Evolutionary conservation across 768 basidiomycete species (phyloP), one percentile per base, ranked within the genome.

Genomic region (Mrakia hoshinonis): DNA sequence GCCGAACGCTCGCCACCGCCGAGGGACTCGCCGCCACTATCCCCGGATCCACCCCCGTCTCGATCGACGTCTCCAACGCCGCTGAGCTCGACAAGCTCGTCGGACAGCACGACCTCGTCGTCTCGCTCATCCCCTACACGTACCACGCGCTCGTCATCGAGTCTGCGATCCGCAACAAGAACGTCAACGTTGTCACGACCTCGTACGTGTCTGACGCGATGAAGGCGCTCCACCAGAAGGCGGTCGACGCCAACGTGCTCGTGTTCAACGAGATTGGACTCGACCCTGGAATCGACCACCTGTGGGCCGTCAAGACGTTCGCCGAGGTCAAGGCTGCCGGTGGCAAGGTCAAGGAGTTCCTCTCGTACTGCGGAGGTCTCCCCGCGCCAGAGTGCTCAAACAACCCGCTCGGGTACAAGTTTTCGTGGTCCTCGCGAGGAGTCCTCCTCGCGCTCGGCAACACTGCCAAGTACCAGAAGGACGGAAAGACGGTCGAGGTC

Each of bases 321-420:
- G 85, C 86, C 65, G 95, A 97, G 79, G 91, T 97, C 4, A 93
- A 99, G 79, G 88, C 85, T 55, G 89, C 89, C 77, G 94, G 95
- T 48, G 96, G 95, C 64, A 97, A 96, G 87, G 90, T 95, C 81
- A 93, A 90, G 78, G 82, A 89, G 75, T 98, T 98, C 85, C 81
- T 89, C 68, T 93, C 91, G 0, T 96, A 92, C 85, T 98, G 95
- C 74, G 93, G 94, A 78, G 95, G 95, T 71, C 89, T 97, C 61
- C 93, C 94, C 61, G 91, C 93, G 0, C 91, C 92, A 9, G 88
- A 91, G 76, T 89, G 89, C 77, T 86, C 92, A 4, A 87, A 87
- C 77, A 99, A 98, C 82, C 93, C 96, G 2, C 88, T 98, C 69
- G 95, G 95, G 13, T 99, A 97, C 87, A 97, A 97, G 80, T 97